Percentiles rank a stretch among this genome's conserved stretches.
These are phyloP conservation scores for Parietaria judaica DNA, from an alignment of 306 rosid genomes.

Conservation along the genomic window DNA sequence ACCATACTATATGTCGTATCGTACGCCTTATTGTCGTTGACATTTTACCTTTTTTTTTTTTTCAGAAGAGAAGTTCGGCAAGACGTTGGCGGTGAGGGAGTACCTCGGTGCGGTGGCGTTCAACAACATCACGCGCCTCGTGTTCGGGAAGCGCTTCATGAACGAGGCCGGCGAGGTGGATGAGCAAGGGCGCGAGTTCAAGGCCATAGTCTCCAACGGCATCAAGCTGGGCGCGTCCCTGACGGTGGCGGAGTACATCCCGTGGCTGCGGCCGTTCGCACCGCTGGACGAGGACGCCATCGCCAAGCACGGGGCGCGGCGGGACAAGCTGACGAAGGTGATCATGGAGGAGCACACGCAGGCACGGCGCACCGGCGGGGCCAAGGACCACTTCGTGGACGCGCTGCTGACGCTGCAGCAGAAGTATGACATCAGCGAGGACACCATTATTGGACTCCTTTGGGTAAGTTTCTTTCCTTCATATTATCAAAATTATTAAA, in stretches of 20 bases:
- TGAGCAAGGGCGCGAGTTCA: slow-evolving; percentile 68
- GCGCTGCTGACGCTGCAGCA: slow-evolving; percentile 72
- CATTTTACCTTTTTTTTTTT: neutral
- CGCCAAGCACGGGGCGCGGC: slow-evolving; percentile 57
- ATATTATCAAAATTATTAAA: neutral
- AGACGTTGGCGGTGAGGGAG: slow-evolving; percentile 40
- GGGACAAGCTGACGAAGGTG: slow-evolving; percentile 63
- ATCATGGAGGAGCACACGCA: slow-evolving; percentile 88
- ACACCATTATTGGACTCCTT: slow-evolving; percentile 83
- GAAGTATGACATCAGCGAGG: slow-evolving; percentile 78
- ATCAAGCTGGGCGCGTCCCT: slow-evolving; percentile 75
- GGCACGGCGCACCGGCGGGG: slow-evolving; percentile 58
- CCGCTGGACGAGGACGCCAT: slow-evolving; percentile 82
- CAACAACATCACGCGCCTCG: slow-evolving; percentile 87
- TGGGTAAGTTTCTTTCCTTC: slow-evolving; percentile 40
- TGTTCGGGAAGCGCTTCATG: slow-evolving; percentile 80
- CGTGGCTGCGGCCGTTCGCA: slow-evolving; percentile 88
- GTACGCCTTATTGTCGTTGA: no score
- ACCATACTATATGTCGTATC: no score
- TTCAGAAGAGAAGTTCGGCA: slow-evolving; percentile 38
- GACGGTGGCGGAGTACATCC: slow-evolving; percentile 72
- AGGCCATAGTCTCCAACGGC: slow-evolving; percentile 58
- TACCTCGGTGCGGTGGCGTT: slow-evolving; percentile 75
- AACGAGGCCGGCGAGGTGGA: slow-evolving; percentile 58
- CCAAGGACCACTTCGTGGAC: slow-evolving; percentile 80